A percentile compares a stretch with the other conserved stretches of the same genome.
Evolutionary conservation across 2,329 filamentous ascomycete species (phyloP).

Genomic region (Epichloe uncinata): DNA sequence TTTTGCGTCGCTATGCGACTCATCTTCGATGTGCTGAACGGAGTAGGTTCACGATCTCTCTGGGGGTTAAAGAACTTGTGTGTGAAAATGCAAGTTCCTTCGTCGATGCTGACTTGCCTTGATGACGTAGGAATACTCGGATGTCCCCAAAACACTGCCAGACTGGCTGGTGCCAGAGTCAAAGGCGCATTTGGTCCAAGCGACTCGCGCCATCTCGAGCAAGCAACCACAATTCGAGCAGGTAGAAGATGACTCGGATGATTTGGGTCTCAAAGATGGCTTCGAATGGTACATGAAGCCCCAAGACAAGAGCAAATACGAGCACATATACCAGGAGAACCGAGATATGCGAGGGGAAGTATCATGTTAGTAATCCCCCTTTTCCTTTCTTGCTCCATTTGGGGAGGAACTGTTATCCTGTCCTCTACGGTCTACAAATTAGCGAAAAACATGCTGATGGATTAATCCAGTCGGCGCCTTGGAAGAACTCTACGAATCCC

Average conservation of each 20-base stretch:
- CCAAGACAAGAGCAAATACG: conserved; percentile 81
- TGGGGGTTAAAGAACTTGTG: not conserved
- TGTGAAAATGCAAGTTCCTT: not conserved
- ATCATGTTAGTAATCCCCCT: conserved; percentile 42
- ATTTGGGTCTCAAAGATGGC: conserved; percentile 77
- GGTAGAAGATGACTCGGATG: conserved; percentile 71
- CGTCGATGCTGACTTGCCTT: not conserved
- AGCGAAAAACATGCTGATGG: not conserved
- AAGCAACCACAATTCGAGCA: conserved; percentile 73
- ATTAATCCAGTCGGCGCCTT: conserved; percentile 53
- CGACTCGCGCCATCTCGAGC: conserved; percentile 64
- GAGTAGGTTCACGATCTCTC: conserved; percentile 37
- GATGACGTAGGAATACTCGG: conserved; percentile 58
- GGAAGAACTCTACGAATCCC: conserved; percentile 70
- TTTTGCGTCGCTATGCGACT: conserved; percentile 98
- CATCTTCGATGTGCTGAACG: conserved; percentile 95
- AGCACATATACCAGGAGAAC: conserved; percentile 92
- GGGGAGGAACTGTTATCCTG: no score
- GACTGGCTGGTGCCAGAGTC: conserved; percentile 97
- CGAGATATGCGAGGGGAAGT: conserved; percentile 77
- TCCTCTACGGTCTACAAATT: no score
- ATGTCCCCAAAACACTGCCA: conserved; percentile 74
- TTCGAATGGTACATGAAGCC: conserved; percentile 99
- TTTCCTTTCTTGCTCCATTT: no score
- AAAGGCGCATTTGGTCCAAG: conserved; percentile 82